phyloP scores from a whole-genome alignment of 768 basidiomycete species.

The Pulveroboletus ravenelii region DNA sequence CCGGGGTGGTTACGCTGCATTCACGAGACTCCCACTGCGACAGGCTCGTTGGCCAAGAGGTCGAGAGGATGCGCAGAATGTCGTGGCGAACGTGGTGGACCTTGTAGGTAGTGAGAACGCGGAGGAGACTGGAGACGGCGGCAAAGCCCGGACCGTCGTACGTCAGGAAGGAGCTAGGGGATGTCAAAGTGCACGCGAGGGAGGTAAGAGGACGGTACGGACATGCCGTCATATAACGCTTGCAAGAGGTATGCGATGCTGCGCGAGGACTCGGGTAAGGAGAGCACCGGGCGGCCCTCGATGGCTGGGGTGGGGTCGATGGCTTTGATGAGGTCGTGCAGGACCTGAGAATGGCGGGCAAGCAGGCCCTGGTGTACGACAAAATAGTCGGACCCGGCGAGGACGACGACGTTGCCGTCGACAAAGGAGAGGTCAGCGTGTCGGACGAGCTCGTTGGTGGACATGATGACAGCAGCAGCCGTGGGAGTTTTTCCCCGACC shows the following conservation, averaged over 20 bases:
- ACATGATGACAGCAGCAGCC: conserved; percentile 9
- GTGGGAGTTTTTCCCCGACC: conserved; percentile 13
- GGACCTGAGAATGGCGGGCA: conserved; percentile 54
- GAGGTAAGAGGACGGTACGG: conserved; percentile 21
- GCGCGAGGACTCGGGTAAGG: conserved; percentile 50
- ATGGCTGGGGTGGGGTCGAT: conserved; percentile 29
- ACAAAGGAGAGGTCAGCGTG: conserved; percentile 57
- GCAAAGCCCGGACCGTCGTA: conserved; percentile 49
- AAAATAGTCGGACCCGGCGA: conserved; percentile 56
- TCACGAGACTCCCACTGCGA: conserved; percentile 65
- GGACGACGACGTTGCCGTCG: conserved; percentile 67
- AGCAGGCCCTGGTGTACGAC: conserved; percentile 65
- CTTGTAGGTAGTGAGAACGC: conserved; percentile 60
- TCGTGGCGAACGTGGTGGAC: conserved; percentile 54
- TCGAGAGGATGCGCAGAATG: conserved; percentile 47
- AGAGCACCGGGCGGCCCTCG: conserved; percentile 55
- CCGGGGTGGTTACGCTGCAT: conserved; percentile 44
- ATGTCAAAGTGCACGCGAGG: conserved; percentile 14
- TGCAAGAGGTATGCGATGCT: conserved; percentile 57
- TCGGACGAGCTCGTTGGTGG: conserved; percentile 30
- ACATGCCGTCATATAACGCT: conserved; percentile 72
- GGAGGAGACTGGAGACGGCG: conserved; percentile 52
- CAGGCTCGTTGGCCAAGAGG: conserved; percentile 60
- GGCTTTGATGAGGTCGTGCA: conserved; percentile 38
- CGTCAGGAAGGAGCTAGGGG: conserved; percentile 41